Conservation (phyloP, 208 protist genomes). For the Kentomonas sorsogonicus region DNA sequence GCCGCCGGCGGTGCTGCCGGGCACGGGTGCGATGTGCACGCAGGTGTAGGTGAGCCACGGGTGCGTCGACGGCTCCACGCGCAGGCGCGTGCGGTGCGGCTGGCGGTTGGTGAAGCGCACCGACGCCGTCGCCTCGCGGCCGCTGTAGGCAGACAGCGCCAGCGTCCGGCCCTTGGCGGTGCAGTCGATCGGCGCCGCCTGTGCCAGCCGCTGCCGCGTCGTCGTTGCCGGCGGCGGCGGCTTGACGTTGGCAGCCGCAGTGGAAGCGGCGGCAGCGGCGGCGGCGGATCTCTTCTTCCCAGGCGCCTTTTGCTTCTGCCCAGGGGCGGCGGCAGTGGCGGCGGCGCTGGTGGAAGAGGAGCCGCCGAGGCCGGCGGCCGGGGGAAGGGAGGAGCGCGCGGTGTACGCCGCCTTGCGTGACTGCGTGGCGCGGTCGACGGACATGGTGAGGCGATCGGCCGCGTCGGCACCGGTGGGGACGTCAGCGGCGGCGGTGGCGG, state of each 20-base stretch:
- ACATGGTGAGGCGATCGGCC: background rate
- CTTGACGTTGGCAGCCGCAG: no score
- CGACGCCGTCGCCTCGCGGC: constrained; percentile 17
- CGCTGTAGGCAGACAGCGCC: constrained; percentile 27
- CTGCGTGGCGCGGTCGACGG: no score
- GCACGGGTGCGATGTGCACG: constrained; percentile 29
- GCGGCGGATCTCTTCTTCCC: constrained; percentile 1
- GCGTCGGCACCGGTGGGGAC: background rate
- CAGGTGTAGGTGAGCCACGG: constrained; percentile 66
- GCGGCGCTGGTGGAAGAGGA: no score
- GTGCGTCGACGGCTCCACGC: constrained; percentile 56
- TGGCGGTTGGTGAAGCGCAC: constrained; percentile 77
- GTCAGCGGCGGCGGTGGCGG: constrained; percentile 5
- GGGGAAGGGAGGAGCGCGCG: no score
- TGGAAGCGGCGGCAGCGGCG: background rate
- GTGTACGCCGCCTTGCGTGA: no score
- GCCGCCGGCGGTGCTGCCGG: constrained; percentile 13
- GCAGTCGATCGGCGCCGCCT: constrained; percentile 57
- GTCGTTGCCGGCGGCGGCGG: background rate
- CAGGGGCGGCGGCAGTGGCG: no score
- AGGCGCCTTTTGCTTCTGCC: constrained; percentile 4
- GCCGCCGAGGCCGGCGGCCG: no score
- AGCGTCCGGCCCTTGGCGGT: constrained; percentile 30
- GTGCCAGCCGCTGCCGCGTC: background rate
- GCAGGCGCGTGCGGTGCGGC: constrained; percentile 42